phyloP scores from a whole-genome alignment of 139 green algal species.

The Coccomyxa sp. region DNA sequence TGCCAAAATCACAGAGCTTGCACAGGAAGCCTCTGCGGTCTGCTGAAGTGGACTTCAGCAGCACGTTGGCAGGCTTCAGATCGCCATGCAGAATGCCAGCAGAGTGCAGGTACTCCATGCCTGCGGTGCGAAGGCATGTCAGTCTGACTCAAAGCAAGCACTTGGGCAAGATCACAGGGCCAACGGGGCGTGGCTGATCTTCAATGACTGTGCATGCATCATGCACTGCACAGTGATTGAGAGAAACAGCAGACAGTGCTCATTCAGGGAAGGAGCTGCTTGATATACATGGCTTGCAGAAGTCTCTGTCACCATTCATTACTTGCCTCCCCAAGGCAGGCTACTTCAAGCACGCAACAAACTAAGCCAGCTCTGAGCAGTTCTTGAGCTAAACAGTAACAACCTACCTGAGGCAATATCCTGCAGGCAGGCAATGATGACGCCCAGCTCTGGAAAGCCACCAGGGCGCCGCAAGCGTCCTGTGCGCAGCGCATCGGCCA shows the following conservation, averaged over 20 bases:
- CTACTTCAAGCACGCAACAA: too few relatives aligned
- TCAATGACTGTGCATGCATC: too few relatives aligned
- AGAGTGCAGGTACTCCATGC: slow-evolving; percentile 41
- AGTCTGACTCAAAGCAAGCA: slow-evolving; percentile 9
- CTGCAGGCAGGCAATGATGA: neutral
- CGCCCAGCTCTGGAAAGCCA: slow-evolving; percentile 9
- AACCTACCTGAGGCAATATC: neutral
- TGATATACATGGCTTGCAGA: too few relatives aligned
- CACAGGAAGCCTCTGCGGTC: slow-evolving; percentile 32
- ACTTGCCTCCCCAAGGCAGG: too few relatives aligned
- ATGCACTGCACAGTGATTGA: too few relatives aligned
- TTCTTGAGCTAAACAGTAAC: too few relatives aligned
- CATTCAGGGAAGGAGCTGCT: too few relatives aligned
- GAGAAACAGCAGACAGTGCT: too few relatives aligned
- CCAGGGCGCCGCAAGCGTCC: neutral
- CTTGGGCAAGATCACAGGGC: neutral
- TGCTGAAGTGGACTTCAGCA: slow-evolving; percentile 38
- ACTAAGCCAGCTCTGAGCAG: too few relatives aligned
- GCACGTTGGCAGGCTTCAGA: slow-evolving; percentile 50
- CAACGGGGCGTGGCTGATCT: neutral
- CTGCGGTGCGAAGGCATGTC: slow-evolving; percentile 18
- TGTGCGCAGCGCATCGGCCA: neutral
- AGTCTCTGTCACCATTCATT: too few relatives aligned
- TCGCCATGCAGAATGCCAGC: slow-evolving; percentile 39
- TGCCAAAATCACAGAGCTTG: slow-evolving; percentile 52